Conservation (phyloP, 2,329 filamentous ascomycete genomes). For the Fusarium proliferatum region DNA sequence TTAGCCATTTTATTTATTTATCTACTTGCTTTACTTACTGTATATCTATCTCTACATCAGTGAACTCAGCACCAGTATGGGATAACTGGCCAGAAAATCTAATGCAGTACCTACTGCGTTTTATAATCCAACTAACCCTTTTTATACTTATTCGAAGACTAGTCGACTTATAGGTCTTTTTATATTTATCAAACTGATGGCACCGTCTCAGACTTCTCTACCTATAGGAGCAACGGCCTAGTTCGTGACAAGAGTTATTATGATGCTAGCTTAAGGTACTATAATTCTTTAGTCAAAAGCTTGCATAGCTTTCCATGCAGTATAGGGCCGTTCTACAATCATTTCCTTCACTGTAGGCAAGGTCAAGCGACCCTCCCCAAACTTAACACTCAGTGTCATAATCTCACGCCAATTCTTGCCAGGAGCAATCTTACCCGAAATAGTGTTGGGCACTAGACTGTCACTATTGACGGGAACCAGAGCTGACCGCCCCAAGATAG, state of each 20-base stretch:
- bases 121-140: too few relatives aligned
- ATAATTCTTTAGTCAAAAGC: neutral
- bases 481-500: conserved; percentile 60
- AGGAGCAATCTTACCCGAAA: conserved; percentile 11
- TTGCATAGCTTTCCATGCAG: conserved; percentile 13
- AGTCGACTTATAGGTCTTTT: too few relatives aligned
- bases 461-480: conserved; percentile 12
- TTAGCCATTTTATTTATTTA: too few relatives aligned
- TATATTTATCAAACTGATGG: too few relatives aligned
- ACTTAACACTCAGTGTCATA: neutral
- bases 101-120: too few relatives aligned
- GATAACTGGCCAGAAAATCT: too few relatives aligned
- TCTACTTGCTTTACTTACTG: too few relatives aligned
- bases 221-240: too few relatives aligned
- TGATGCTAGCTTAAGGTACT: neutral
- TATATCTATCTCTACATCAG: too few relatives aligned
- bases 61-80: too few relatives aligned
- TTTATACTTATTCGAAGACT: too few relatives aligned
- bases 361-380: neutral
- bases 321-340: neutral
- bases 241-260: neutral
- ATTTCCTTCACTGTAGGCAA: conserved; percentile 8
- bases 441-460: conserved; percentile 1
- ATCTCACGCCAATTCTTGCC: conserved; percentile 7
- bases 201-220: too few relatives aligned